Evolutionary conservation across 192 early-diverging fungal genomes (phyloP).

Genomic region (Coemansia reversa): DNA sequence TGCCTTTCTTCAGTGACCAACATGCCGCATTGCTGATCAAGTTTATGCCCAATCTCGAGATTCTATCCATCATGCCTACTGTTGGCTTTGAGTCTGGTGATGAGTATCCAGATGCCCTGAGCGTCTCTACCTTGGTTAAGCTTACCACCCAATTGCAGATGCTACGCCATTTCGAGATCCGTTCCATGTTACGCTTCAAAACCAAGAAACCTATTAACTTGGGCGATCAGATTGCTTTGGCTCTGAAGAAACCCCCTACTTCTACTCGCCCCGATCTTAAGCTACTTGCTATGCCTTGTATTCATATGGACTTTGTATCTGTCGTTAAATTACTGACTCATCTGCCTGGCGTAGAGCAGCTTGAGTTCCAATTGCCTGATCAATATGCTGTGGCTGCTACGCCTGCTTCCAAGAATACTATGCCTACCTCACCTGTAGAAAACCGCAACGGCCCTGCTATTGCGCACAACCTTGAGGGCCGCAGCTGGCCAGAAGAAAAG

Average conservation of each 20-base stretch:
- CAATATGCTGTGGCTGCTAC: slow-evolving; percentile 22
- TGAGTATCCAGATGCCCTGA: slow-evolving; percentile 44
- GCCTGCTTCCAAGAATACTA: neutral
- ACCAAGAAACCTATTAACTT: slow-evolving; percentile 37
- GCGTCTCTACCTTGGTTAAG: slow-evolving; percentile 28
- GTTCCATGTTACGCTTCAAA: slow-evolving; percentile 44
- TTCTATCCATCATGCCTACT: slow-evolving; percentile 40
- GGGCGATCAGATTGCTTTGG: slow-evolving; percentile 33
- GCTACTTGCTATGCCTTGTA: slow-evolving; percentile 35
- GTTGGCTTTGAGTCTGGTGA: slow-evolving; percentile 49
- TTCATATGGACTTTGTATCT: slow-evolving; percentile 52
- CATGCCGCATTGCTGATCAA: slow-evolving; percentile 45
- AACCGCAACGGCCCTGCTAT: neutral
- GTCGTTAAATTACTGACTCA: slow-evolving; percentile 31
- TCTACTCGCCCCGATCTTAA: slow-evolving; percentile 36
- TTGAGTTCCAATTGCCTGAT: slow-evolving; percentile 50
- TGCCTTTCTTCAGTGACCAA: slow-evolving; percentile 52
- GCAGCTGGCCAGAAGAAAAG: slow-evolving; percentile 41
- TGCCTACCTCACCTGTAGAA: slow-evolving; percentile 7
- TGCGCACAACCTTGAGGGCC: slow-evolving; percentile 51
- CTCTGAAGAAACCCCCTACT: slow-evolving; percentile 32
- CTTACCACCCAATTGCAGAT: slow-evolving; percentile 41
- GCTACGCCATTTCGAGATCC: slow-evolving; percentile 46
- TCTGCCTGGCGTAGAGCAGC: slow-evolving; percentile 47
- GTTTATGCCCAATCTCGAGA: slow-evolving; percentile 53